Evolutionary conservation across 108 stramenopile genomes (phyloP).

Genomic region (Mediolabrus comicus): DNA sequence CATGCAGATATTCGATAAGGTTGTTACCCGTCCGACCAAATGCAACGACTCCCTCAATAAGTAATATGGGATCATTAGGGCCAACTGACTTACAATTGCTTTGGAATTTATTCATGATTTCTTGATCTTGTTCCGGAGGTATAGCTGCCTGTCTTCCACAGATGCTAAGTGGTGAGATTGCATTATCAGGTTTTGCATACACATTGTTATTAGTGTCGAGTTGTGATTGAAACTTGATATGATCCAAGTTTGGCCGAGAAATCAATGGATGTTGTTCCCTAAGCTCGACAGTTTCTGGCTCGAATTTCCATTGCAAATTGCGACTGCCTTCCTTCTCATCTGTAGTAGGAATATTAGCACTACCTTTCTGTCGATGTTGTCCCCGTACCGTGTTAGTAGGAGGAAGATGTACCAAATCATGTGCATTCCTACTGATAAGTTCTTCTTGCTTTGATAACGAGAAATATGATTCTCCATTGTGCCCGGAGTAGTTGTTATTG

Average conservation of each 20-base stretch:
- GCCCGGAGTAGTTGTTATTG: background rate
- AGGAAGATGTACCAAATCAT: background rate
- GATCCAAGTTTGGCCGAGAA: background rate
- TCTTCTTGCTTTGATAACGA: background rate
- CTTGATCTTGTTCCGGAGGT: background rate
- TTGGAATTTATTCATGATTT: background rate
- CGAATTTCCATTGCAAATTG: background rate
- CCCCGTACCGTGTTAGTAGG: background rate
- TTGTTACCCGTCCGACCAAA: slow-evolving; percentile 36
- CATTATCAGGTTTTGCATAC: background rate
- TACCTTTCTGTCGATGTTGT: background rate
- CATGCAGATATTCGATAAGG: slow-evolving; percentile 42
- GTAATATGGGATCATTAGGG: background rate
- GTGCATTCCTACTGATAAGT: background rate
- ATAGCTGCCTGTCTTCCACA: background rate
- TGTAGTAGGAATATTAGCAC: background rate
- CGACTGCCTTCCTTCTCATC: background rate
- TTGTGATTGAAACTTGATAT: background rate
- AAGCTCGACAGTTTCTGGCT: background rate
- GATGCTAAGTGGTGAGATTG: background rate
- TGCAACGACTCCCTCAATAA: slow-evolving; percentile 7
- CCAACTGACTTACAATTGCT: background rate
- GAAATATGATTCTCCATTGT: too few species aligned
- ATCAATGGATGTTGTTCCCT: background rate
- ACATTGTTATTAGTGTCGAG: background rate